phyloP scores from a whole-genome alignment of 2,329 filamentous ascomycete species.

The Neonectria hederae region DNA sequence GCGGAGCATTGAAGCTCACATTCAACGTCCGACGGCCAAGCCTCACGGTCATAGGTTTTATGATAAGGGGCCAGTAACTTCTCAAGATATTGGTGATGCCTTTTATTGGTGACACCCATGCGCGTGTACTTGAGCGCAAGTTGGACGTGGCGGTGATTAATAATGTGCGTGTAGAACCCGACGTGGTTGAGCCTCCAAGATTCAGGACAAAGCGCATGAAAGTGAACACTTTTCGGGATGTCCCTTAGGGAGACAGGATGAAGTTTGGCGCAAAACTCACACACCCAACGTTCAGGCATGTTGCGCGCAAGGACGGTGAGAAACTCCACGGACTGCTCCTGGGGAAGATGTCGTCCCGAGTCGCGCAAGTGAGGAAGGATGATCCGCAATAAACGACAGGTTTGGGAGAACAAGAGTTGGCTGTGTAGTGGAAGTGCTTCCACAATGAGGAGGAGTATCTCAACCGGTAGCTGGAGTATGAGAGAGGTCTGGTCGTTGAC shows the following conservation, averaged over 20 bases:
- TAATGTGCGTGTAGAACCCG: neutral
- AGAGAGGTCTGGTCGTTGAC: neutral
- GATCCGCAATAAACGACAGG: neutral
- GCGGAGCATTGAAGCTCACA: neutral
- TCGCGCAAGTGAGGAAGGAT: neutral
- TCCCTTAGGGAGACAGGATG: neutral
- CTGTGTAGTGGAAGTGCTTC: neutral
- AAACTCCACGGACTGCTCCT: neutral
- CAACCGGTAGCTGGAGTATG: constrained; percentile 6
- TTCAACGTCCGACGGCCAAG: fast-evolving
- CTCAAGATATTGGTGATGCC: constrained; percentile 5
- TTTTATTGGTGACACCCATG: neutral
- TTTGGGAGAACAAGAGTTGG: constrained; percentile 14
- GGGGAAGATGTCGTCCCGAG: neutral
- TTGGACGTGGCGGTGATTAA: constrained; percentile 17
- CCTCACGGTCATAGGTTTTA: neutral
- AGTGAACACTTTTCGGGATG: neutral
- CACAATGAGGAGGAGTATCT: constrained; percentile 5
- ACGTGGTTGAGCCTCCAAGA: no score
- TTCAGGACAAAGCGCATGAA: neutral
- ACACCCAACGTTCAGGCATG: constrained; percentile 24
- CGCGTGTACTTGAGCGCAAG: constrained; percentile 27
- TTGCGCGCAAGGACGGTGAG: constrained; percentile 17
- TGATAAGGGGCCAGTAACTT: constrained; percentile 1
- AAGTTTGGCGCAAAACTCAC: constrained; percentile 17